These are phyloP conservation scores for Fusarium coicis DNA, from an alignment of 2,329 filamentous ascomycete species.

Conservation along the genomic window DNA sequence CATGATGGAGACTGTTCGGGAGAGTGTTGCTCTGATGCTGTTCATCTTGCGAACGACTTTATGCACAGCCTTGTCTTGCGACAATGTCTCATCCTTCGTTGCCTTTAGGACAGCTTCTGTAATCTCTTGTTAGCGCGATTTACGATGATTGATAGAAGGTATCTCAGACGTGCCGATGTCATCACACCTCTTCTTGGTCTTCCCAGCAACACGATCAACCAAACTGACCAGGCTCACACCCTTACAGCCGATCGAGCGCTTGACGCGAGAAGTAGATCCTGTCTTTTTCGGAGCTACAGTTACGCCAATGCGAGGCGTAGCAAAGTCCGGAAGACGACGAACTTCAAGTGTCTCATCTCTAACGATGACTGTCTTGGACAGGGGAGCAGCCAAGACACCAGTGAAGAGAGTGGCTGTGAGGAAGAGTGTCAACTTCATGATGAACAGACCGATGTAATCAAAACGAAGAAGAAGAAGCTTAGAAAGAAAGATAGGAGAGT, in stretches of 20 bases:
- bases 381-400: not conserved
- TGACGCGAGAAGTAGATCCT: rapidly evolving
- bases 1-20: not conserved
- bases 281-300: rapidly evolving
- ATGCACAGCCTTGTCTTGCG: not conserved
- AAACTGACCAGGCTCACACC: not conserved
- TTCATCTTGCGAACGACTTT: not conserved
- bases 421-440: constrained; percentile 23
- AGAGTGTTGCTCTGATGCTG: constrained; percentile 3
- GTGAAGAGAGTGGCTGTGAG: not conserved
- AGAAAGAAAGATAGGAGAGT: no score
- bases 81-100: not conserved
- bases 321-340: not conserved
- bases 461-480: no score
- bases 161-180: constrained; percentile 20
- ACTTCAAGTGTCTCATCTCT: not conserved
- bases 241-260: not conserved
- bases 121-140: rapidly evolving
- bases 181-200: not conserved
- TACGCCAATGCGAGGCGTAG: not conserved
- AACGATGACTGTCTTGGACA: not conserved
- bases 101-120: not conserved
- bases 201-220: not conserved
- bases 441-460: not conserved
- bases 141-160: no score